These are phyloP conservation scores for Penicillium taxi DNA, from an alignment of 495 filamentous ascomycete genomes.

Conservation along the genomic window DNA sequence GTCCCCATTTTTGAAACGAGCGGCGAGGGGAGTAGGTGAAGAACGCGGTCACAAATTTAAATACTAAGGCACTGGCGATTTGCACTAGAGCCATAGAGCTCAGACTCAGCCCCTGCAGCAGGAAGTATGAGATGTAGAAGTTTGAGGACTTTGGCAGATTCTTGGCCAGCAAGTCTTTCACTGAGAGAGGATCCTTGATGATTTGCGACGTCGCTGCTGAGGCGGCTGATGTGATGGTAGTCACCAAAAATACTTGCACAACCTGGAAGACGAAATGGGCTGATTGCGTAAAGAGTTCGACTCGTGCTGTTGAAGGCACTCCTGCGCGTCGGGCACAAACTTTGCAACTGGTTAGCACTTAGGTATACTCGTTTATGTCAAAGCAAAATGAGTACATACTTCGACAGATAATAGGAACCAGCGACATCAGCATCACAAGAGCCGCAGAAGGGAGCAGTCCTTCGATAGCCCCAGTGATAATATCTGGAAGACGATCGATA, in stretches of 20 bases:
- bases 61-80: slow-evolving; percentile 62
- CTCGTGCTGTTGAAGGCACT: slow-evolving; percentile 63
- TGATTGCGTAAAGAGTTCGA: slow-evolving; percentile 81
- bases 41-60: slow-evolving; percentile 63
- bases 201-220: slow-evolving; percentile 60
- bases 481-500: slow-evolving; percentile 58
- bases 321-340: slow-evolving; percentile 67
- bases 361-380: neutral
- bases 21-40: slow-evolving; percentile 57
- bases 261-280: slow-evolving; percentile 90
- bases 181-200: slow-evolving; percentile 51
- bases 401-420: slow-evolving; percentile 78
- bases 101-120: slow-evolving; percentile 75
- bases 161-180: slow-evolving; percentile 57
- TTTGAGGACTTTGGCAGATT: slow-evolving; percentile 76
- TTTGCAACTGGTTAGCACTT: slow-evolving; percentile 22
- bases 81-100: slow-evolving; percentile 66
- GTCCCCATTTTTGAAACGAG: slow-evolving; percentile 55
- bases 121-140: slow-evolving; percentile 88
- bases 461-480: slow-evolving; percentile 68
- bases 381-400: slow-evolving; percentile 36
- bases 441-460: slow-evolving; percentile 71
- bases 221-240: slow-evolving; percentile 67
- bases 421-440: slow-evolving; percentile 73
- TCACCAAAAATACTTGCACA: slow-evolving; percentile 81